Conservation (phyloP, 1,284 basidiomycete genomes). For the Ustilago bromivora region DNA sequence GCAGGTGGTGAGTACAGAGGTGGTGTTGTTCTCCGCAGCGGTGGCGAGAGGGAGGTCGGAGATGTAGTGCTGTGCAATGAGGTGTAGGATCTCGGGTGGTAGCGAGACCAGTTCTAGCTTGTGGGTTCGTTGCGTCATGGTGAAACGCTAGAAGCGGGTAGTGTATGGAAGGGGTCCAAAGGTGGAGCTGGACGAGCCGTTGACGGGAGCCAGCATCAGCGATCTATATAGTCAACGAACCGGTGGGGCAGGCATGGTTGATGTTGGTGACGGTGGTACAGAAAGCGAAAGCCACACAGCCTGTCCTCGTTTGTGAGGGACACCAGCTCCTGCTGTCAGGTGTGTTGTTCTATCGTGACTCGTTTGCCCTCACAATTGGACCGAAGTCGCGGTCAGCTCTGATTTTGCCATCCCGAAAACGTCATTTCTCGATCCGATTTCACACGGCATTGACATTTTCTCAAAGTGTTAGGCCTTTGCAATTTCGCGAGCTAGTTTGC, state of each 20-base stretch:
- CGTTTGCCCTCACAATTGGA: background rate
- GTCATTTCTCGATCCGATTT: constrained; percentile 4
- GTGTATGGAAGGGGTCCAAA: background rate
- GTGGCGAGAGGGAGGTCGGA: background rate
- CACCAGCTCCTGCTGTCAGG: background rate
- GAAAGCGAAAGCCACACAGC: background rate
- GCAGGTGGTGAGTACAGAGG: constrained; percentile 19
- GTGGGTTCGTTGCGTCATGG: background rate
- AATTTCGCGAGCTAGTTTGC: background rate
- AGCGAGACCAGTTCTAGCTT: constrained; percentile 12
- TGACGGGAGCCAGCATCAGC: background rate
- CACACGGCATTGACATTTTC: background rate
- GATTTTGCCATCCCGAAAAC: background rate
- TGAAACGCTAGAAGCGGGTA: background rate
- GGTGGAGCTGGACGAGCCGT: background rate
- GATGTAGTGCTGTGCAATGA: constrained; percentile 26
- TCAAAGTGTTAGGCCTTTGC: background rate
- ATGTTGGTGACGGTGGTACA: background rate
- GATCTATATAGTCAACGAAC: background rate
- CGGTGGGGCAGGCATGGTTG: background rate
- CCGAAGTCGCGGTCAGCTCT: background rate
- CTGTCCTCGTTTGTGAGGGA: background rate
- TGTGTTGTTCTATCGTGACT: background rate
- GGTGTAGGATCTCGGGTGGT: constrained; percentile 34
- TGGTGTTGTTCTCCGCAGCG: constrained; percentile 13